phyloP scores from a whole-genome alignment of 139 green algal species.

The Raphidocelis subcapitata region DNA sequence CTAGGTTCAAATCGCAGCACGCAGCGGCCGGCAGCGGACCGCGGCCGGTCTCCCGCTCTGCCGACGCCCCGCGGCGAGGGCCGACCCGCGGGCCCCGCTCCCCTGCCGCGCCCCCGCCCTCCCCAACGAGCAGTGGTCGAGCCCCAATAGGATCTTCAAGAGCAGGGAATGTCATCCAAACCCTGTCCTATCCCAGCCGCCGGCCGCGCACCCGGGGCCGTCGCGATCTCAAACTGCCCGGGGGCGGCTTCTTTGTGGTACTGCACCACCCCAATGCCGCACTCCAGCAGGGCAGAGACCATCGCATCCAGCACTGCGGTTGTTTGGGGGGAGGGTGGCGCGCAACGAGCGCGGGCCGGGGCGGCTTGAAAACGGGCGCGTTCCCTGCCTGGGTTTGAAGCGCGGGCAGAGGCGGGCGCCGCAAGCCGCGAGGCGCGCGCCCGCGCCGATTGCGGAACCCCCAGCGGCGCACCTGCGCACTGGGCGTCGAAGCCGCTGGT shows the following conservation, averaged over 20 bases:
- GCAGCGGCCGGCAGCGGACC: too few relatives aligned
- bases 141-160: too few relatives aligned
- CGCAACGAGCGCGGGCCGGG: neutral
- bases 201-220: constrained; percentile 16
- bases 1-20: too few relatives aligned
- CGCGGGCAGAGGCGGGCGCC: neutral
- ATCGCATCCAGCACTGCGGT: constrained; percentile 53
- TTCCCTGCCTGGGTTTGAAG: neutral
- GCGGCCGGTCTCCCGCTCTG: too few relatives aligned
- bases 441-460: too few relatives aligned
- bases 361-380: neutral
- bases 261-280: constrained; percentile 51
- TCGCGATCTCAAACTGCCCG: constrained; percentile 64
- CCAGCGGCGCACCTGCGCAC: constrained; percentile 29
- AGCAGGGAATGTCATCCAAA: too few relatives aligned
- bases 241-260: constrained; percentile 56
- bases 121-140: too few relatives aligned
- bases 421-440: too few relatives aligned
- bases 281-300: constrained; percentile 25
- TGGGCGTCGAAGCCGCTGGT: constrained; percentile 28
- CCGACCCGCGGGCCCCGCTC: too few relatives aligned
- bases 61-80: too few relatives aligned
- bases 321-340: neutral
- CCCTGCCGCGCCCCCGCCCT: too few relatives aligned
- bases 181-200: too few relatives aligned